phyloP scores from a whole-genome alignment of 2,329 filamentous ascomycete species.

The Aspergillus clavatus region DNA sequence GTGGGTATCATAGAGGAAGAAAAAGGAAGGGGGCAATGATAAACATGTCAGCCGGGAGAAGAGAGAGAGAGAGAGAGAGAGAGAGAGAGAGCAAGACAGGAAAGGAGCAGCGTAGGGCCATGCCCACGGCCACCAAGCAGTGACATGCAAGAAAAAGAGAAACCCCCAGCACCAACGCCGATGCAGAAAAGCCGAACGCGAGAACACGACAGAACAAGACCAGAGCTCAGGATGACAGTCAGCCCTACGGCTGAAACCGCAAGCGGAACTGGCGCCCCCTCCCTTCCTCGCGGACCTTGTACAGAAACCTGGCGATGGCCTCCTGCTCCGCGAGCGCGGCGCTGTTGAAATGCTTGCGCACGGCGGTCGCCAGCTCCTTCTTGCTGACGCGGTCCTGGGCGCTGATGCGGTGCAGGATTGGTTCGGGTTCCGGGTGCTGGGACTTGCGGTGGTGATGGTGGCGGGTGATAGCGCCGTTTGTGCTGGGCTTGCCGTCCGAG shows the following conservation, averaged over 20 bases:
- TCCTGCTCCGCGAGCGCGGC: slow-evolving; percentile 45
- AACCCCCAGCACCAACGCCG: background rate
- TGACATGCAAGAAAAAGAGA: no score
- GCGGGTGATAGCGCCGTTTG: slow-evolving; percentile 11
- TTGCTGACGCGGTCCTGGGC: slow-evolving; percentile 40
- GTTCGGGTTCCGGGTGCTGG: slow-evolving; percentile 13
- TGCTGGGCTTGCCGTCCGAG: slow-evolving; percentile 2
- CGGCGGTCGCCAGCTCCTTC: slow-evolving; percentile 38
- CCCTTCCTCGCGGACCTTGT: slow-evolving; percentile 45
- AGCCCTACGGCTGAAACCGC: slow-evolving; percentile 41
- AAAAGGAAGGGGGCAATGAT: slow-evolving; percentile 8
- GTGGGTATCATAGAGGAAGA: slow-evolving; percentile 34
- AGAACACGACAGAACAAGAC: background rate
- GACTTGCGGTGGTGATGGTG: slow-evolving; percentile 6
- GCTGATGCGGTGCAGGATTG: slow-evolving; percentile 24
- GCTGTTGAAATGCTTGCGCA: slow-evolving; percentile 47
- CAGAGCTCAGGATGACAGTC: no score
- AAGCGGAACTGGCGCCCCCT: slow-evolving; percentile 39
- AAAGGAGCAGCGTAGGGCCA: no score
- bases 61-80: slow-evolving; percentile 1
- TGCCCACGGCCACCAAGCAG: no score
- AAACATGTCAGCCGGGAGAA: no score
- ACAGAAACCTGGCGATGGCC: slow-evolving; percentile 45
- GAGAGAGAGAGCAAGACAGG: background rate
- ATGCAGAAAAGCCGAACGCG: slow-evolving; percentile 1